phyloP scores from a whole-genome alignment of 129 eudicot genomes.

The sunflower (Helianthus annuus) region DNA sequence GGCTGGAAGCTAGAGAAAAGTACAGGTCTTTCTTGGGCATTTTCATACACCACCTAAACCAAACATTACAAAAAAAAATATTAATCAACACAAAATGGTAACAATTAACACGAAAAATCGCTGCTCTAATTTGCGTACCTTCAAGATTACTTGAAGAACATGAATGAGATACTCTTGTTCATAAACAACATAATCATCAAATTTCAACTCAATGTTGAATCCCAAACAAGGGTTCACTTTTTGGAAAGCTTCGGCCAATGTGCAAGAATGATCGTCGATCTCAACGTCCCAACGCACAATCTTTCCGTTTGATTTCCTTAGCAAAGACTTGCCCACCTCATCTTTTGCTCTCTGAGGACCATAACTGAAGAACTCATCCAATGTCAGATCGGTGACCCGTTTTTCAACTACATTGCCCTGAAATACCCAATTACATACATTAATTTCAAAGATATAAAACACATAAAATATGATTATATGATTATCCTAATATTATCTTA shows the following conservation, averaged over 20 bases:
- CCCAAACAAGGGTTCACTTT: constrained; percentile 73
- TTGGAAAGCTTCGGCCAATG: constrained; percentile 74
- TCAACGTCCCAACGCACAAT: constrained; percentile 73
- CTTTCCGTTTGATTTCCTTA: constrained; percentile 64
- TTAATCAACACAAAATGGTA: neutral
- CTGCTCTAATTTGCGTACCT: constrained; percentile 29
- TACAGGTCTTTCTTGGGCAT: constrained; percentile 65
- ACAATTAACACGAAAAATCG: neutral
- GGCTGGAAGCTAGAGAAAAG: constrained; percentile 85
- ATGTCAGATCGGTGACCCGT: constrained; percentile 70
- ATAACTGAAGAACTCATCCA: constrained; percentile 63
- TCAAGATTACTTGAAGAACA: constrained; percentile 56
- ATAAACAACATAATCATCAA: constrained; percentile 76
- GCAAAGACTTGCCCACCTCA: constrained; percentile 57
- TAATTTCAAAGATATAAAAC: neutral
- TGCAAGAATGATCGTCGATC: constrained; percentile 58
- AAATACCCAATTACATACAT: neutral
- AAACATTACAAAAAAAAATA: neutral
- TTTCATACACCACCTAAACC: constrained; percentile 55
- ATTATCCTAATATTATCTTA: too few relatives aligned
- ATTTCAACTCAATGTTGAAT: constrained; percentile 86
- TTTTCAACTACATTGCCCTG: constrained; percentile 72
- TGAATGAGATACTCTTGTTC: constrained; percentile 47
- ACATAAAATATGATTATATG: too few relatives aligned
- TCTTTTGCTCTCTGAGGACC: constrained; percentile 72